Evolutionary conservation across 2,329 filamentous ascomycete genomes (phyloP).

Genomic region (Cladosporium sp.): DNA sequence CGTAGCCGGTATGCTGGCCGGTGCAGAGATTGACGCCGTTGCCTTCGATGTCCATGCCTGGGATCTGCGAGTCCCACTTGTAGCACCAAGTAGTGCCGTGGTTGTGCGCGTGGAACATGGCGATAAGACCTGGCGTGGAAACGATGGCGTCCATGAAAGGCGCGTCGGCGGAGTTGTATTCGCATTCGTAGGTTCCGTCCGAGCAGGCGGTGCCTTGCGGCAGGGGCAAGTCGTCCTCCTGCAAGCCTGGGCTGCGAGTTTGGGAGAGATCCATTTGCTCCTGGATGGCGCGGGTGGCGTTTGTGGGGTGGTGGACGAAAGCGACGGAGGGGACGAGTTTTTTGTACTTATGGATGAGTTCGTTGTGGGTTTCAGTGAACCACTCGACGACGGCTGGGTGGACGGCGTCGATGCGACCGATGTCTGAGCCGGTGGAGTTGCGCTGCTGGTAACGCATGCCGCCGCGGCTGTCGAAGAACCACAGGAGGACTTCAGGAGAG

Average conservation of each 20-base stretch:
- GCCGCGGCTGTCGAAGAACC: conserved; percentile 69
- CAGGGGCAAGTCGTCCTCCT: conserved; percentile 33
- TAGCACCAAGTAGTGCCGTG: conserved; percentile 37
- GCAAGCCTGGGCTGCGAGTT: conserved; percentile 32
- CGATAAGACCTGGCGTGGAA: conserved; percentile 51
- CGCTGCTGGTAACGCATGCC: conserved; percentile 47
- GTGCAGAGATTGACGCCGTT: conserved; percentile 17
- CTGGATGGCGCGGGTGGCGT: conserved; percentile 34
- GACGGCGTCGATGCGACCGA: conserved; percentile 41
- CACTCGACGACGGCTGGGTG: conserved; percentile 41
- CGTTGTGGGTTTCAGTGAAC: conserved; percentile 36
- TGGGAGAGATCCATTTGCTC: conserved; percentile 20
- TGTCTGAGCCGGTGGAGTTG: conserved; percentile 21
- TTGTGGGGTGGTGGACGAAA: conserved; percentile 48
- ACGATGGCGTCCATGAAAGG: conserved; percentile 60
- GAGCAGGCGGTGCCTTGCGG: conserved; percentile 34
- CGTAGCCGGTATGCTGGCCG: conserved; percentile 14
- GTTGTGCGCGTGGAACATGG: conserved; percentile 61
- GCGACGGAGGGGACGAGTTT: conserved; percentile 41
- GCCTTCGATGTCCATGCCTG: conserved; percentile 16
- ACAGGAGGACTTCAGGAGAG: conserved; percentile 51
- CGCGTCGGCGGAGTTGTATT: conserved; percentile 46
- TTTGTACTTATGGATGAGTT: conserved; percentile 9
- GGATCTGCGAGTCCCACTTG: conserved; percentile 14
- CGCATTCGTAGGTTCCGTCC: conserved; percentile 24